Evolutionary conservation across 495 filamentous ascomycete species (phyloP).

Genomic region (Hamigera avellanea): DNA sequence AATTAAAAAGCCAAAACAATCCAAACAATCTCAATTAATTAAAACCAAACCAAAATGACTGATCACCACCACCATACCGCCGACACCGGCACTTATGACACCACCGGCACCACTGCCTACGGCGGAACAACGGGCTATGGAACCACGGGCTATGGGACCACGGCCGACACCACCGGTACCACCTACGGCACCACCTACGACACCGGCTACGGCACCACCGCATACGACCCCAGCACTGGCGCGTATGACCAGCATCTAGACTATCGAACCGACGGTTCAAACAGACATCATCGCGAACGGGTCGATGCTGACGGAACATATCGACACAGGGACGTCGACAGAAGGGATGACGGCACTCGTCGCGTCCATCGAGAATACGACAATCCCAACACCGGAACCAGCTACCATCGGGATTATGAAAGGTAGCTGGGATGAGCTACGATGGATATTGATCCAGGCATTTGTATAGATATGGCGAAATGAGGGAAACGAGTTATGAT

Average conservation of each 20-base stretch:
- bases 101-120: constrained; percentile 7
- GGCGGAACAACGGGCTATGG: constrained; percentile 1
- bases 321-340: constrained; percentile 24
- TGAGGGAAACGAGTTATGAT: neutral
- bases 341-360: constrained; percentile 20
- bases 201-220: constrained; percentile 3
- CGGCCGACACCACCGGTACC: constrained; percentile 19
- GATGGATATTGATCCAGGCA: neutral
- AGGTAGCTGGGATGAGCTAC: constrained; percentile 7
- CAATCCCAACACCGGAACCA: constrained; percentile 28
- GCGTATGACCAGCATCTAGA: constrained; percentile 31
- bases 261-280: constrained; percentile 17
- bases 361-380: constrained; percentile 27
- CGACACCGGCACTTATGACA: constrained; percentile 23
- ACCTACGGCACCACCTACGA: constrained; percentile 8
- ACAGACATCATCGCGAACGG: constrained; percentile 27
- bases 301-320: constrained; percentile 18
- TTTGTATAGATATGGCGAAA: neutral
- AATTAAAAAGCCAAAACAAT: too few species aligned
- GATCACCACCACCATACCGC: constrained; percentile 10
- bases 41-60: constrained; percentile 1
- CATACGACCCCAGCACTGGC: constrained; percentile 20
- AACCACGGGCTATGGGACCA: constrained; percentile 13
- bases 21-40: neutral
- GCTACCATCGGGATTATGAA: constrained; percentile 20